Conservation (phyloP, 495 filamentous ascomycete species). For the Trichoderma erinaceum region DNA sequence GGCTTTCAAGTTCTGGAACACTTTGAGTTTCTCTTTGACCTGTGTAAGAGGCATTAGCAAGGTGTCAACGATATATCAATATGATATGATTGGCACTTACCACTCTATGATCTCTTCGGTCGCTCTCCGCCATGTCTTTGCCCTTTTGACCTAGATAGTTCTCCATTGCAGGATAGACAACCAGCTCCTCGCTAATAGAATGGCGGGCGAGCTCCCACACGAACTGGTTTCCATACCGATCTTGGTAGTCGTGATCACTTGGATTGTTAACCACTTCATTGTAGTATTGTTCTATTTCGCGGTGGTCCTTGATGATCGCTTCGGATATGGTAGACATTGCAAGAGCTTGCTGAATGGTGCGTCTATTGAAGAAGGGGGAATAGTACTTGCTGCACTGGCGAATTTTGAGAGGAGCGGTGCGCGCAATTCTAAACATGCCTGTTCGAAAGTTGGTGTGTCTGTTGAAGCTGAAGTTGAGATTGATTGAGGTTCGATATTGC, state of each 20-base stretch:
- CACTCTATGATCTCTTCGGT: conserved; percentile 52
- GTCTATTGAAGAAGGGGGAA: neutral
- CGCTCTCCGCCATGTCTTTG: conserved; percentile 48
- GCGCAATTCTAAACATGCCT: neutral
- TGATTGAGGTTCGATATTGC: neutral
- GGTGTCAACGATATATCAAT: too few relatives aligned
- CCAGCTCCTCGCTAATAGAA: conserved; percentile 60
- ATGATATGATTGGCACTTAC: conserved; percentile 28
- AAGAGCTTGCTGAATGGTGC: neutral
- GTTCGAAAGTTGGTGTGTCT: neutral
- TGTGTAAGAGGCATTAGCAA: conserved; percentile 22
- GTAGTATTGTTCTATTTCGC: conserved; percentile 53
- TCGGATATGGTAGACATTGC: conserved; percentile 24
- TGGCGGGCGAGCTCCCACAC: conserved; percentile 67
- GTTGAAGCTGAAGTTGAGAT: neutral
- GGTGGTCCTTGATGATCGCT: conserved; percentile 57
- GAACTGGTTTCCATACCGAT: conserved; percentile 58
- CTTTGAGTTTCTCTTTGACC: conserved; percentile 58
- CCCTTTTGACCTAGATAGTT: conserved; percentile 47
- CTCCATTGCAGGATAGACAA: conserved; percentile 64
- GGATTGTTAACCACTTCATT: conserved; percentile 46
- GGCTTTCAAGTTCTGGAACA: conserved; percentile 51
- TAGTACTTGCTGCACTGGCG: neutral
- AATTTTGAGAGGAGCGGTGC: neutral
- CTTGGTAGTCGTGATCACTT: conserved; percentile 41